Base-by-base conservation (phyloP, 257 asterid genomes). In the Eucommia ulmoides region DNA sequence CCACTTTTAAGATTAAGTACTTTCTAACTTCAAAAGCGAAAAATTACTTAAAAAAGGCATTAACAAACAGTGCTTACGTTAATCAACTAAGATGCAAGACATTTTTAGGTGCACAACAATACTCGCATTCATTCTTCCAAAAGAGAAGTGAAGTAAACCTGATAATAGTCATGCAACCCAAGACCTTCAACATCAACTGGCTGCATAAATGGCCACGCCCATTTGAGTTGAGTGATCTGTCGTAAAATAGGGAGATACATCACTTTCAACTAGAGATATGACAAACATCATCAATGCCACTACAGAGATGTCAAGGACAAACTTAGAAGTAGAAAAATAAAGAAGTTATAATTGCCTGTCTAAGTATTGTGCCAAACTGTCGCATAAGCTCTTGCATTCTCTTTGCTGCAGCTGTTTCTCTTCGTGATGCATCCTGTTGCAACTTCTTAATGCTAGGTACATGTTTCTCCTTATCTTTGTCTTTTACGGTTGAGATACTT, bases 161-260 rank as follows among this genome's bases (percentile, higher is more conserved):
- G 67, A 60, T 85, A 89, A 61, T 89, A 89, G 62, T 89, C 97
- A 65, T 73, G 72, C 74, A 89, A 67, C 48, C 89, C 88, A 67
- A 89, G 98, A 26, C 93, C 98, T 71, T 80, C 92, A 58, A 82
- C 98, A 53, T 89, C 96, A 33, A 89, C 98, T 20, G 98, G 98
- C 54, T 85, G 94, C 94, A 82, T 66, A 76, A 89, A 89, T 2
- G 96, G 98, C 94, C 96, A 85, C 22, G 94, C 98, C 73, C 78
- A 82, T 77, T 83, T 82, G 82, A 82, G 94, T 64, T 85, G 98
- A 15, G 98, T 85, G 55, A 89, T 71, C 96, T 89, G 74, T 54
- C 55, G 12, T 5, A 29, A 29, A 29, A 29, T 29, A 29, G 38
- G 38, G 38, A 29, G 38, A 12, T 12, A 29, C 38, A 29, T 29